A percentile compares a stretch with the other conserved stretches of the same genome.
These are phyloP conservation scores for Magnolia sinica DNA, from an alignment of 164 flowering plant species.

Conservation along the genomic window DNA sequence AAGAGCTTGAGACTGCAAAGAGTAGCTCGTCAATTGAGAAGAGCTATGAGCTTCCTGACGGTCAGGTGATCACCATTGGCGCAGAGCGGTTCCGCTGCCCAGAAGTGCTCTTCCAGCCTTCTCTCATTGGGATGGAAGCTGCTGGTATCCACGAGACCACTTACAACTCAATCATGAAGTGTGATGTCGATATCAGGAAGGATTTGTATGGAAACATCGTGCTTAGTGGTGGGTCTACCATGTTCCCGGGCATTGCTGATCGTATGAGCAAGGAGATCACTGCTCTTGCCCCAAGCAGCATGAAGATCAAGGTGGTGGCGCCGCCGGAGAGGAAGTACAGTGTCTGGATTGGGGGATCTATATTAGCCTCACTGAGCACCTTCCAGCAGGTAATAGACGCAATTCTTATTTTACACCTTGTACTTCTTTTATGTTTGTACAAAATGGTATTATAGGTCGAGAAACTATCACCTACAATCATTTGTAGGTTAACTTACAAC, in stretches of 20 bases:
- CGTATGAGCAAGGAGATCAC: conserved; percentile 29
- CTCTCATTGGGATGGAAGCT: conserved; percentile 25
- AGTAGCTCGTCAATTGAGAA: conserved; percentile 15
- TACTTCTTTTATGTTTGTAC: background rate
- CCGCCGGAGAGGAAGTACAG: conserved; percentile 29
- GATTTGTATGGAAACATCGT: conserved; percentile 27
- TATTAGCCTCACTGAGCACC: conserved; percentile 28
- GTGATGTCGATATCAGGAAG: conserved; percentile 27
- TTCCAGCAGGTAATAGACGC: conserved; percentile 20
- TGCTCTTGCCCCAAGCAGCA: conserved; percentile 26
- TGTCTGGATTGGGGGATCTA: conserved; percentile 30
- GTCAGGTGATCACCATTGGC: conserved; percentile 20
- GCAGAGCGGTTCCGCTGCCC: conserved; percentile 20
- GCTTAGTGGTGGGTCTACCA: conserved; percentile 26
- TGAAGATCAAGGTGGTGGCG: conserved; percentile 27
- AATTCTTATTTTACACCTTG: background rate
- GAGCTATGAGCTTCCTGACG: conserved; percentile 21
- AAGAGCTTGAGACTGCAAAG: conserved; percentile 20
- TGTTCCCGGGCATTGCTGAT: conserved; percentile 28
- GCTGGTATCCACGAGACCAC: conserved; percentile 26
- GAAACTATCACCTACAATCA: background rate
- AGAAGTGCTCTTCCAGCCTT: conserved; percentile 26
- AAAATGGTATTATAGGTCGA: background rate
- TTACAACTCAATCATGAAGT: conserved; percentile 25
- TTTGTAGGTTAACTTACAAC: background rate